Evolutionary conservation across 2,329 filamentous ascomycete genomes (phyloP).

Genomic region (Diplodia intermedia): DNA sequence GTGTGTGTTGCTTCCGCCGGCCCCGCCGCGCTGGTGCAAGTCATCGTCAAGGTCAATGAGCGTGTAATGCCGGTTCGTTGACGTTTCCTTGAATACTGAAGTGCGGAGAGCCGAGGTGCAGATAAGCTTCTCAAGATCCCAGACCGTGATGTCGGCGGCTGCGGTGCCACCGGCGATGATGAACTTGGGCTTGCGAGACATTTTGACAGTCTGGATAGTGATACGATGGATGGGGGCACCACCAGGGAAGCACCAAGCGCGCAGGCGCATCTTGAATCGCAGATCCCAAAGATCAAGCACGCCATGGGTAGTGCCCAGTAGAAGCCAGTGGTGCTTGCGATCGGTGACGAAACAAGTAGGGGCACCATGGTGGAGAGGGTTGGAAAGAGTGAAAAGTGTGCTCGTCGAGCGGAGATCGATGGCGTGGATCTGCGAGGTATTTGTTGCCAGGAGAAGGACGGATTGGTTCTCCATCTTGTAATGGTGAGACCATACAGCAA

Average conservation of each 20-base stretch:
- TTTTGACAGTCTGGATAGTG: conserved; percentile 65
- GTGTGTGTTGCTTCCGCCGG: conserved; percentile 45
- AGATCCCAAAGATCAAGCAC: conserved; percentile 95
- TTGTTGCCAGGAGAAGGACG: conserved; percentile 85
- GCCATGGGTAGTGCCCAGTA: conserved; percentile 90
- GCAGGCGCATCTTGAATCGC: conserved; percentile 87
- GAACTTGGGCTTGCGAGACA: conserved; percentile 76
- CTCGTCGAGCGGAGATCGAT: conserved; percentile 89
- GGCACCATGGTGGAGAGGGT: conserved; percentile 88
- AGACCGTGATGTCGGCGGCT: conserved; percentile 88
- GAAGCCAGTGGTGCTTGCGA: conserved; percentile 84
- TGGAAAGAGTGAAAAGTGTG: conserved; percentile 78
- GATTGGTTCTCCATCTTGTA: conserved; percentile 83
- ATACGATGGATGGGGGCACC: conserved; percentile 82
- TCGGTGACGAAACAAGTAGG: conserved; percentile 93
- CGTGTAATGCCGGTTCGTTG: conserved; percentile 51
- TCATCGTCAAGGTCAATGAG: conserved; percentile 88
- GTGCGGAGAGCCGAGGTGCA: conserved; percentile 88
- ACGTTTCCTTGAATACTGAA: conserved; percentile 55
- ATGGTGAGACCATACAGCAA: conserved; percentile 90
- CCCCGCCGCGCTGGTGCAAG: conserved; percentile 19
- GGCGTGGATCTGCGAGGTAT: conserved; percentile 79
- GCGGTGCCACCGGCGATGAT: conserved; percentile 88
- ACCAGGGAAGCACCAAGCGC: conserved; percentile 85
- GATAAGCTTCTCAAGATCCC: conserved; percentile 89